Percentiles rank a stretch among this genome's conserved stretches.
Evolutionary conservation across 106 monocot genomes (phyloP).

Genomic region (Gastrodia elata): DNA sequence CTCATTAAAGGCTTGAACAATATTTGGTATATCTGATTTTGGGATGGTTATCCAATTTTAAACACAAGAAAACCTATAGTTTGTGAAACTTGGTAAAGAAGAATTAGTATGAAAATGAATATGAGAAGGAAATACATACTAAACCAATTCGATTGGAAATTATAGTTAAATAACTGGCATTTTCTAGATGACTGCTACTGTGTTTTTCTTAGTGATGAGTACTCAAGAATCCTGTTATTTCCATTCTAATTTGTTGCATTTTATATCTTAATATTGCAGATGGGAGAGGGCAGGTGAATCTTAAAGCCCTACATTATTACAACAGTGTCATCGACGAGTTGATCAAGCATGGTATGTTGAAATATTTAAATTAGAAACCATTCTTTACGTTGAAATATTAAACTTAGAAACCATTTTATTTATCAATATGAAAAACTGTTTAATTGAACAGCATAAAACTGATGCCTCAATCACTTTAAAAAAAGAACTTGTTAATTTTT

Average conservation of each 20-base stretch:
- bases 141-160: not conserved
- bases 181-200: not conserved
- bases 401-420: not conserved
- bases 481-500: not conserved
- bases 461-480: not conserved
- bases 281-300: conserved; percentile 59
- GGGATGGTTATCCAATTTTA: not conserved
- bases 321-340: conserved; percentile 61
- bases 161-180: not conserved
- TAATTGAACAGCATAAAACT: not conserved
- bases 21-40: not conserved
- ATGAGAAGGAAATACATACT: not conserved
- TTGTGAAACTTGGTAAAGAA: not conserved
- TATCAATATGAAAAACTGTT: not conserved
- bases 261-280: conserved; percentile 18
- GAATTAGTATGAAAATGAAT: not conserved
- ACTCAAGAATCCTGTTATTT: not conserved
- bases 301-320: conserved; percentile 49
- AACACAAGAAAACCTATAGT: not conserved
- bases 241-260: not conserved
- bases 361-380: not conserved
- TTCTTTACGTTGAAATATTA: conserved; percentile 9
- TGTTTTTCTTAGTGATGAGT: not conserved
- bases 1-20: not conserved
- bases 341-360: conserved; percentile 33